Evolutionary conservation across 208 protist genomes (phyloP).

Genomic region (Leishmania mexicana): DNA sequence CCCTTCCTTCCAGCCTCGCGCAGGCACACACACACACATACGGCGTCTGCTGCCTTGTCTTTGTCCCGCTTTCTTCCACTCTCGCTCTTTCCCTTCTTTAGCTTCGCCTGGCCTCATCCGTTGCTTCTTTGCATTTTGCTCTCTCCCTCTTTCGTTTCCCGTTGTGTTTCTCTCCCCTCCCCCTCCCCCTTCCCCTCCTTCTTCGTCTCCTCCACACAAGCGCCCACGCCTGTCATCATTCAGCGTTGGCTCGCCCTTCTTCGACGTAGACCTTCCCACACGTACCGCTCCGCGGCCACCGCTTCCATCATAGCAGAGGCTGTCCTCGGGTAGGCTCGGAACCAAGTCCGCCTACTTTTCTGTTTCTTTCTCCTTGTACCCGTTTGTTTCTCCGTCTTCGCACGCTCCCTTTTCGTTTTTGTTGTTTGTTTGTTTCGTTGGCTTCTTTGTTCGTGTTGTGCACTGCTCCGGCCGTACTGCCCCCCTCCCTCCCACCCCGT

Average conservation of each 20-base stretch:
- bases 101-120: conserved; percentile 1
- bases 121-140: not conserved
- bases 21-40: not conserved
- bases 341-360: not conserved
- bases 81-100: not conserved
- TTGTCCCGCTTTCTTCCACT: not conserved
- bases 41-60: not conserved
- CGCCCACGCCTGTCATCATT: not conserved
- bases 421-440: not conserved
- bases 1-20: not conserved
- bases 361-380: conserved; percentile 3
- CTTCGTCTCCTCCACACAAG: not conserved
- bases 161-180: not conserved
- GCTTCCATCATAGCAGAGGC: not conserved
- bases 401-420: not conserved
- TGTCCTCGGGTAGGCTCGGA: not conserved
- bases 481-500: too few species aligned
- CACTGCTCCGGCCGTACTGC: not conserved
- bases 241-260: not conserved
- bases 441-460: not conserved
- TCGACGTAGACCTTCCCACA: not conserved
- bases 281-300: not conserved
- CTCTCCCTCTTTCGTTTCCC: not conserved
- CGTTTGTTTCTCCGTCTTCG: not conserved
- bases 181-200: not conserved